Evolutionary conservation across 2,329 filamentous ascomycete genomes (phyloP).

Genomic region (Aaosphaeria pasadenensis): DNA sequence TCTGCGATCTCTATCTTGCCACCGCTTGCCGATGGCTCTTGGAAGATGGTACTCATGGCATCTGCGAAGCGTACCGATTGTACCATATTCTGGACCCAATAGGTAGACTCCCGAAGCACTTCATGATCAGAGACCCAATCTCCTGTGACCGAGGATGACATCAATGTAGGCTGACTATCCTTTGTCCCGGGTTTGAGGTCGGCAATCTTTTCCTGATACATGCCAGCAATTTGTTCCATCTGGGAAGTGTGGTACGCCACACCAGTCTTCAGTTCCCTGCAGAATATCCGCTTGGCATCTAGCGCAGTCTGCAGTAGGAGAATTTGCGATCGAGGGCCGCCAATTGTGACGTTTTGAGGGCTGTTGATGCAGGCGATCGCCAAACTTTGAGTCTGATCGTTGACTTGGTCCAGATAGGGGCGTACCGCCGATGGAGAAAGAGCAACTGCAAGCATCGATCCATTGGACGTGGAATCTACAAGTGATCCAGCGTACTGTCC

Average conservation of each 20-base stretch:
- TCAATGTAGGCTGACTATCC: not conserved
- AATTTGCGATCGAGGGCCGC: not conserved
- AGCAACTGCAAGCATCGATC: not conserved
- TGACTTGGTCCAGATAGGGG: not conserved
- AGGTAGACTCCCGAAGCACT: not conserved
- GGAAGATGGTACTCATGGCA: not conserved
- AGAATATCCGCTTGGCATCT: not conserved
- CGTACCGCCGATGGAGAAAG: not conserved
- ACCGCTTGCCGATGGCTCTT: not conserved
- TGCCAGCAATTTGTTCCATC: conserved; percentile 29
- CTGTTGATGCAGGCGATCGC: conserved; percentile 1
- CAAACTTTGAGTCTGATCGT: not conserved
- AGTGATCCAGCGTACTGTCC: not conserved
- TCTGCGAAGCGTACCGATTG: not conserved
- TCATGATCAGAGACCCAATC: not conserved
- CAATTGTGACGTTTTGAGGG: not conserved
- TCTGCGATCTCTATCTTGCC: conserved; percentile 2
- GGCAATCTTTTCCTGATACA: conserved; percentile 2
- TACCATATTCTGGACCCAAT: not conserved
- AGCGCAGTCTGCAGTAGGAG: not conserved
- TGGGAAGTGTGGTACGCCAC: conserved; percentile 44
- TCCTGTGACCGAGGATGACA: not conserved
- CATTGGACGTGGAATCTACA: not conserved
- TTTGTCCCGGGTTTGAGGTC: not conserved
- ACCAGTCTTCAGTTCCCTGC: not conserved